Base-by-base conservation (phyloP, 371 early-diverging fungal genomes). In the Sporodiniella umbellata region DNA sequence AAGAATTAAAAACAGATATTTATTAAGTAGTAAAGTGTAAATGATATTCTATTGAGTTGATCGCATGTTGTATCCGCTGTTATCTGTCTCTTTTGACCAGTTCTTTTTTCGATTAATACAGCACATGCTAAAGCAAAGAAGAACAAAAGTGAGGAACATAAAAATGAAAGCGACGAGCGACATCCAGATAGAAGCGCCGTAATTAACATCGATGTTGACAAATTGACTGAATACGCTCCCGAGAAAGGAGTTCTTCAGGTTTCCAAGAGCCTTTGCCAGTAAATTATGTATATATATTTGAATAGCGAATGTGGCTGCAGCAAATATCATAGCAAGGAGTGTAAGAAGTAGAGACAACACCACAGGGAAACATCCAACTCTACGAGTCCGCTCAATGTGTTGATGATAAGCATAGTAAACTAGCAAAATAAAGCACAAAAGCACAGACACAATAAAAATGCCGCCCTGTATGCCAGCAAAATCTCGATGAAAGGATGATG, bases 151-250 rank as follows among this genome's bases (percentile, higher is more conserved):
- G n/a, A 64, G 33, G 18, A 64, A 46, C 1, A 64, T 33, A 1
- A 31, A 38, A 33, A 56, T 52, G 25, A 53, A 37, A 7, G 60
- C 56, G 11, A 50, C 60, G 7, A 64, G 22, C 1, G 60, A 56
- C 31, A 64, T 33, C 65, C 65, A 64, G 8, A 53, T 37, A 1
- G 65, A 56, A 5, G 56, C 35, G 10, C 65, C 65, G 1, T 21
- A 28, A 11, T 39, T 31, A 12, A 49, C 42, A 1, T 18, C 17
- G 1, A 59, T 3, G 0, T 12, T 22, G 3, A 59, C 60, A 8
- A 54, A 11, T 14, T 50, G 12, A 14, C 39, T 37, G 19, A 59
- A 33, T 6, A 50, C 7, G 1, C 46, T 37, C 1, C 60, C 60
- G 12, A 54, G 38, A 10, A 54, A 31, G 2, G 17, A 19, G 4